Base-by-base conservation (phyloP, 2,329 filamentous ascomycete genomes). In the Blastomyces gilchristii region DNA sequence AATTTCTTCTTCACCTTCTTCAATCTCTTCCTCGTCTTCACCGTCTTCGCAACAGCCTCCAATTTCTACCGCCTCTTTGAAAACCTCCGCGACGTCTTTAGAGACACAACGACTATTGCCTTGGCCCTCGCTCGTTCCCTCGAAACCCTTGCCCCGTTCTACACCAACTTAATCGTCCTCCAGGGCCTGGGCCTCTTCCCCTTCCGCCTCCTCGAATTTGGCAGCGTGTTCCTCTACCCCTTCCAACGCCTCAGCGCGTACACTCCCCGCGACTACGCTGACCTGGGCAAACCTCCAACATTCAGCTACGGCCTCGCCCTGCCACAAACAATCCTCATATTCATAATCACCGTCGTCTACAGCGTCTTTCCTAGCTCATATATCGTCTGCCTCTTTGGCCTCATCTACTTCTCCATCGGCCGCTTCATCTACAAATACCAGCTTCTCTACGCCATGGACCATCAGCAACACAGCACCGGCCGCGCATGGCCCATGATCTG, bases 1-100 rank as follows among this genome's bases (percentile, higher is more conserved):
- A 99, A 97, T 76, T 99, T 97, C 78, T 96, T 97, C 81, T 99
- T 99, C 74, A 92, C 89, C 11, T 99, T 99, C 76, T 97, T 99
- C 84, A 99, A 99, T 77, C 90, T 97, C 63, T 99, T 99, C 77
- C 84, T 97, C 60, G 85, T 97, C 54, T 97, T 97, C 74, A 95
- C 93, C 0, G 83, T 94, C 34, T 89, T 96, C 56, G 89, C 89
- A 62, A 91, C 91, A 4, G 90, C 85, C 1, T 85, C 88, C 49
- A 85, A 87, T 62, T 89, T 96, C 71, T 86, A 86, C 75, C 80
- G 81, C 43, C 83, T 88, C 61, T 81, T 82, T 71, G 77, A 83
- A 63, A 78, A 80, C 34, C 81, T 97, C 57, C 85, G 85, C 62
- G 84, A 93, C 58, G 85, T 87, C 11, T 81, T 96, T 62, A 86